A percentile compares a stretch with the other conserved stretches of the same genome.
phyloP scores from a whole-genome alignment of 169 alveolate genomes.

The Babesia bovis region DNA sequence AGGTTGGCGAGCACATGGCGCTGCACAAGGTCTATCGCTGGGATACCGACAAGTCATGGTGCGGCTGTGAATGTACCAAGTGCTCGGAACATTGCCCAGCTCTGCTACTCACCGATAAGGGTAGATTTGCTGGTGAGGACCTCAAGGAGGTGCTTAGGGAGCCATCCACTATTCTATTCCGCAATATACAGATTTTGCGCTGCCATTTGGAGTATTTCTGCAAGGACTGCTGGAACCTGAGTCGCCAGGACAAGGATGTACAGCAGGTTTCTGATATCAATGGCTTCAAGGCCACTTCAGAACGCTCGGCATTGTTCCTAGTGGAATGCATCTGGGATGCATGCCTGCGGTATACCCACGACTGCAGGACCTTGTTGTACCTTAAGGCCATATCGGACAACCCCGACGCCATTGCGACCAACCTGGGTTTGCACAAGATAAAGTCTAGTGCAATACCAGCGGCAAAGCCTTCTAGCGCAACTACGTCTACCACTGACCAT shows the following conservation, averaged over 20 bases:
- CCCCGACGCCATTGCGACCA: conserved; percentile 19
- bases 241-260: conserved; percentile 38
- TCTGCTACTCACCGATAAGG: conserved; percentile 57
- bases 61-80: conserved; percentile 55
- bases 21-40: conserved; percentile 38
- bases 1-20: conserved; percentile 61
- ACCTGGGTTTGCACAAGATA: conserved; percentile 20
- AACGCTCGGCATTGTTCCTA: conserved; percentile 59
- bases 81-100: conserved; percentile 55
- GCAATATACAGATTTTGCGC: conserved; percentile 63
- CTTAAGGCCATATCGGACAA: conserved; percentile 58
- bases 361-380: conserved; percentile 58
- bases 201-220: conserved; percentile 69
- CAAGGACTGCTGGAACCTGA: conserved; percentile 65
- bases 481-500: conserved; percentile 19
- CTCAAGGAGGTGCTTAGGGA: conserved; percentile 41
- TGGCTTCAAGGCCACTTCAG: conserved; percentile 64
- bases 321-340: conserved; percentile 70
- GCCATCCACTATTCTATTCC: conserved; percentile 63
- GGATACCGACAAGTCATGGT: conserved; percentile 44
- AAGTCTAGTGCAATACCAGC: conserved; percentile 5
- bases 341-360: conserved; percentile 61
- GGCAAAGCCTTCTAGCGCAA: conserved; percentile 20
- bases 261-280: conserved; percentile 35
- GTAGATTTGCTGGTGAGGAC: conserved; percentile 66